Base-by-base conservation (phyloP, 768 basidiomycete species). In the Tricholomella constricta region DNA sequence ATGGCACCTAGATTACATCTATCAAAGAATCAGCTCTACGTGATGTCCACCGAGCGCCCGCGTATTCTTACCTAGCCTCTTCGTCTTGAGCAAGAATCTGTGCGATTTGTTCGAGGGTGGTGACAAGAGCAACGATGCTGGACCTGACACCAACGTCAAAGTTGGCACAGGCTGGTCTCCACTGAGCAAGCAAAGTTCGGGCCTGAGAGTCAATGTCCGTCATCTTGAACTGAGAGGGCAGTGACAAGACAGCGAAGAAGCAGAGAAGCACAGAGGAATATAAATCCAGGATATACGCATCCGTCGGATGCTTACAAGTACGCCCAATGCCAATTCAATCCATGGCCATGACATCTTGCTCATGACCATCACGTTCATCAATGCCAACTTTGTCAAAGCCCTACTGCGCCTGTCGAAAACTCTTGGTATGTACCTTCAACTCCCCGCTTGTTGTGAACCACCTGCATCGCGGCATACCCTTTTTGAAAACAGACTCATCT, bases 61-160 rank as follows among this genome's bases (percentile, higher is more conserved):
- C 27, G 3, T 22, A 27, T 43, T 44, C 63, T 48, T 58, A 75
- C 79, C 79, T 75, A 37, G 65, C 57, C 36, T 66, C 54, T 46
- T 74, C 70, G 56, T 75, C 76, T 48, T 66, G 74, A 12, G 81
- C 83, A 41, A 89, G 79, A 31, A 75, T 70, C 60, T 71, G 68
- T 20, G 86, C 75, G 22, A 78, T 68, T 22, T 68, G 62, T 56
- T 88, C 84, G 44, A 89, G 74, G n/a, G 69, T 60, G 20, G 46
- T 57, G 7, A 67, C 66, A 20, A 80, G 62, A 27, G 70, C 47
- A 8, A 58, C 58, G 40, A 74, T 62, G 44, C 60, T 69, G n/a
- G 62, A 58, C 35, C 57, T 67, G 54, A 69, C 67, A 43, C 68
- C 69, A 56, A 77, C 67, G 45, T 75, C 69, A 58, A 82, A 75